These are phyloP conservation scores for Phytophthora sojae DNA, from an alignment of 352 stramenopile genomes.

Conservation along the genomic window DNA sequence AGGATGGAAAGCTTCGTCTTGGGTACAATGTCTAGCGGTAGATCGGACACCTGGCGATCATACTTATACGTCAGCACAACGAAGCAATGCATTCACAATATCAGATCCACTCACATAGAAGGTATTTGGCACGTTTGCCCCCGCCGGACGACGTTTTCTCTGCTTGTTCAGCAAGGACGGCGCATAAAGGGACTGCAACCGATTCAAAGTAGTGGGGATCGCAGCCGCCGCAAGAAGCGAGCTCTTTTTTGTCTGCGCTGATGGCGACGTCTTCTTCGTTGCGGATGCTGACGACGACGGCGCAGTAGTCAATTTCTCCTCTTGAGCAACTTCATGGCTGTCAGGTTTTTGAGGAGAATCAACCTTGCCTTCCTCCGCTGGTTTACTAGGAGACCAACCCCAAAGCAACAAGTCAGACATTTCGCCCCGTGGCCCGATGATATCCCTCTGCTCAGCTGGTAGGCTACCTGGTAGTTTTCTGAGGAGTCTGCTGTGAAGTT, in stretches of 20 bases:
- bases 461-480: conserved; percentile 21
- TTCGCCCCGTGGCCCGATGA: not conserved
- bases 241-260: not conserved
- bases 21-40: conserved; percentile 69
- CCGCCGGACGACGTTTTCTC: conserved; percentile 15
- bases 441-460: not conserved
- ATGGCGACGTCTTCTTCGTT: conserved; percentile 6
- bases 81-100: not conserved
- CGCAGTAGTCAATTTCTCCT: not conserved
- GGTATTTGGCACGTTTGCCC: conserved; percentile 27
- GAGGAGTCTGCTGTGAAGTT: not conserved
- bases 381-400: conserved; percentile 2
- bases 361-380: not conserved
- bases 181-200: conserved; percentile 53
- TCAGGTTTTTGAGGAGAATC: not conserved
- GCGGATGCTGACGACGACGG: not conserved
- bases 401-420: conserved; percentile 1
- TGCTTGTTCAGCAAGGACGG: conserved; percentile 29
- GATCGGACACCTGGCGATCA: conserved; percentile 36
- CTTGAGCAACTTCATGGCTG: not conserved
- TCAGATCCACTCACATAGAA: conserved; percentile 31
- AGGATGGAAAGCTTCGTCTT: conserved; percentile 70
- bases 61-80: conserved; percentile 7
- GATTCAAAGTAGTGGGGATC: conserved; percentile 18
- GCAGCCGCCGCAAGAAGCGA: not conserved